These are phyloP conservation scores for Monosporascus sp. DNA, from an alignment of 2,329 filamentous ascomycete species.

Conservation along the genomic window DNA sequence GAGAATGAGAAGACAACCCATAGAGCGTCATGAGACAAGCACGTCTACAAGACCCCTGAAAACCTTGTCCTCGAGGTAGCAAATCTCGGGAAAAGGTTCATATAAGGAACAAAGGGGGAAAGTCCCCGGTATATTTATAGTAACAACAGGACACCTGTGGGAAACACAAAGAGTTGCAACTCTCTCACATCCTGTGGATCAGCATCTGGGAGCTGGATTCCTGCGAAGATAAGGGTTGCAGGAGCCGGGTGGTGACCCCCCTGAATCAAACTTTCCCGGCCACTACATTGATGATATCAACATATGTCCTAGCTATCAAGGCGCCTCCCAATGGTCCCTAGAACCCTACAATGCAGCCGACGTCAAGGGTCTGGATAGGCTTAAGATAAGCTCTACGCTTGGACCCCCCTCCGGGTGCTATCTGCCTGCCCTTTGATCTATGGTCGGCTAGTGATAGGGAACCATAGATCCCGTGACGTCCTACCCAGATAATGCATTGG, in stretches of 20 bases:
- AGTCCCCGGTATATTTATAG: not conserved
- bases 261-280: not conserved
- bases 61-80: not conserved
- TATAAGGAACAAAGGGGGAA: not conserved
- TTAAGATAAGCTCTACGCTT: not conserved
- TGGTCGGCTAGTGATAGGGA: not conserved
- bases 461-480: not conserved
- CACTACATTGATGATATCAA: not conserved
- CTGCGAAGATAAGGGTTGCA: not conserved
- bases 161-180: not conserved
- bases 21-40: conserved; percentile 3
- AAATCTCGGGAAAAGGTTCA: not conserved
- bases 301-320: not conserved
- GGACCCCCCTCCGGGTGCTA: not conserved
- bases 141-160: not conserved
- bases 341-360: not conserved
- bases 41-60: not conserved
- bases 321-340: not conserved
- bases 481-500: not conserved
- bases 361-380: not conserved
- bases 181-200: not conserved
- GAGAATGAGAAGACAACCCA: not conserved
- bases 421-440: not conserved
- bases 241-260: not conserved
- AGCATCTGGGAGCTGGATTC: too few species aligned